Conservation (phyloP, 768 basidiomycete species). For the Coprinellus micaceus region DNA sequence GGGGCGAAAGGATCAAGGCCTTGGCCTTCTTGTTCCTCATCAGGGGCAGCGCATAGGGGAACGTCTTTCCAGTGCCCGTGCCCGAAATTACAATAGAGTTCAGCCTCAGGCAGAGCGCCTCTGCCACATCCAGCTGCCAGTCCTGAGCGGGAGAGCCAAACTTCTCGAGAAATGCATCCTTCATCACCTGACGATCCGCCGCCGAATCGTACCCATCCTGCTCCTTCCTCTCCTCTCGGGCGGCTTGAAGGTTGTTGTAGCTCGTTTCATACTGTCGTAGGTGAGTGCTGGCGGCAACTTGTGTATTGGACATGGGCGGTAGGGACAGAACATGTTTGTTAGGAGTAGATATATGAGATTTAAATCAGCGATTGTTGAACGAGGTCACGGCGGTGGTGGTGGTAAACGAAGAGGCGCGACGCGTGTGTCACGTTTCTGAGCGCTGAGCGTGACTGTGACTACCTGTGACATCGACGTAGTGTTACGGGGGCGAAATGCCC, state of each 20-base stretch:
- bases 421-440: not conserved
- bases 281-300: not conserved
- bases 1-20: constrained; percentile 31
- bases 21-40: constrained; percentile 21
- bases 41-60: constrained; percentile 33
- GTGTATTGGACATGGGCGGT: not conserved
- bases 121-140: constrained; percentile 39
- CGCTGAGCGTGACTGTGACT: constrained; percentile 6
- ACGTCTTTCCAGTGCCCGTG: constrained; percentile 36
- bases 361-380: not conserved
- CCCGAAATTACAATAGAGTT: constrained; percentile 34
- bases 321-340: not conserved
- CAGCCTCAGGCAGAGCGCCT: constrained; percentile 30
- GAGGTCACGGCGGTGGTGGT: not conserved
- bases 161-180: not conserved
- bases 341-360: not conserved
- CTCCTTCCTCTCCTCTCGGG: constrained; percentile 9
- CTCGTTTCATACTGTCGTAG: not conserved
- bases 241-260: constrained; percentile 7
- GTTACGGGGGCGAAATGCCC: constrained; percentile 14
- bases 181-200: constrained; percentile 11
- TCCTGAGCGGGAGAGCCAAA: constrained; percentile 21
- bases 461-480: constrained; percentile 4
- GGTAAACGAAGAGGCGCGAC: not conserved
- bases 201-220: constrained; percentile 12